Conservation (phyloP, 2,329 filamentous ascomycete genomes). For the Chaetomiaceae sp. region DNA sequence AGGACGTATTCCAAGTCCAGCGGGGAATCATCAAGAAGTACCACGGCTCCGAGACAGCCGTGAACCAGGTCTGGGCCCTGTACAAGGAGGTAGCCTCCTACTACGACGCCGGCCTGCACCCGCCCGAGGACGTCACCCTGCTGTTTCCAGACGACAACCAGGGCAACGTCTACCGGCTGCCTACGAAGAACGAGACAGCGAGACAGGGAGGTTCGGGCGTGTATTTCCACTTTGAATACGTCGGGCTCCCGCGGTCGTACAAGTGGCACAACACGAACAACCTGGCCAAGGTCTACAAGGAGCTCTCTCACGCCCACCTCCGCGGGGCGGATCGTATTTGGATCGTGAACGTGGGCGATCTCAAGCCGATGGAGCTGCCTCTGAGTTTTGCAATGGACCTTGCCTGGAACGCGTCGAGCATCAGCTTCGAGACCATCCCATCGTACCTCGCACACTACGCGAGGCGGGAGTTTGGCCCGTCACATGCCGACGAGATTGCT, state of each 20-base stretch:
- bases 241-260: constrained; percentile 56
- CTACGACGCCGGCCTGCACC: constrained; percentile 54
- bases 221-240: constrained; percentile 58
- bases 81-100: constrained; percentile 64
- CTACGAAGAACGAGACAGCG: constrained; percentile 46
- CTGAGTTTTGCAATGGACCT: background rate
- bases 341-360: background rate
- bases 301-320: background rate
- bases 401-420: background rate
- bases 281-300: constrained; percentile 5
- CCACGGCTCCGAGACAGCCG: constrained; percentile 14
- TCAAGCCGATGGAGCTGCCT: background rate
- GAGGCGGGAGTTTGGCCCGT: background rate
- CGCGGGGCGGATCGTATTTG: background rate
- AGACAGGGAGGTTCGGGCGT: constrained; percentile 55
- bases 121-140: constrained; percentile 58
- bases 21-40: constrained; percentile 53
- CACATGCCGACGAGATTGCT: background rate
- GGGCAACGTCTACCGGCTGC: constrained; percentile 55
- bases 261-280: constrained; percentile 59
- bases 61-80: constrained; percentile 52
- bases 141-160: constrained; percentile 62
- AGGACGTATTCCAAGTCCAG: constrained; percentile 46
- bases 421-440: background rate
- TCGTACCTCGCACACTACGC: background rate